These are phyloP conservation scores for Puccinia hordei DNA, from an alignment of 1,284 basidiomycete genomes.

Conservation along the genomic window DNA sequence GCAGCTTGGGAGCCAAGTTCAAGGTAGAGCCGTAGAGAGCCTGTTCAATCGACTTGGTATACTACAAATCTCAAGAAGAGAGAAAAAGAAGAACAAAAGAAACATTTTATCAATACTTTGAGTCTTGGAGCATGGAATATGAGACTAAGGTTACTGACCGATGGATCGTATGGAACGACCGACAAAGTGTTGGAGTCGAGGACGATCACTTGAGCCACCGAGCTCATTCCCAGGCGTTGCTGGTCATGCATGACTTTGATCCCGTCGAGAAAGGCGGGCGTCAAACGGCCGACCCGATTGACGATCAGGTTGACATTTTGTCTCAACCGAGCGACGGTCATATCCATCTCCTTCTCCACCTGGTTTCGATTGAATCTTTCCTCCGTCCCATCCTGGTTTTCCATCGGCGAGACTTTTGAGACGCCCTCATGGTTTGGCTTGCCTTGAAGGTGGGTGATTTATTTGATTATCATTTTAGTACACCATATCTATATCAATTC, in stretches of 20 bases:
- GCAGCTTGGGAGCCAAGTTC: slow-evolving; percentile 35
- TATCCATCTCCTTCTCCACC: slow-evolving; percentile 40
- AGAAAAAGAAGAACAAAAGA: not conserved
- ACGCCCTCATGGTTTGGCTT: not conserved
- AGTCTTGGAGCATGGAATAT: not conserved
- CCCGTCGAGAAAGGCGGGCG: slow-evolving; percentile 34
- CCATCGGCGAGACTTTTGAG: not conserved
- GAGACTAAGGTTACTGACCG: not conserved
- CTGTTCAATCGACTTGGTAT: slow-evolving; percentile 29
- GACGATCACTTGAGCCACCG: slow-evolving; percentile 25
- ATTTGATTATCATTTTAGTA: not conserved
- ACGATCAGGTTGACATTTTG: slow-evolving; percentile 26
- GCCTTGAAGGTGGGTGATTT: not conserved
- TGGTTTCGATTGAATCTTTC: slow-evolving; percentile 19
- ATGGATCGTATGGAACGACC: slow-evolving; percentile 28
- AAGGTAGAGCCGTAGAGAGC: slow-evolving; percentile 27
- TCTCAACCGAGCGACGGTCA: slow-evolving; percentile 6
- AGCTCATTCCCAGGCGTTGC: not conserved
- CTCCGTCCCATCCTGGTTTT: not conserved
- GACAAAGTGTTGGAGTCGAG: slow-evolving; percentile 20
- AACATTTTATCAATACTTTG: not conserved
- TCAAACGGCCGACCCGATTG: slow-evolving; percentile 27
- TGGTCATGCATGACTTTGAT: slow-evolving; percentile 27
- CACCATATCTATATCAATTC: not conserved
- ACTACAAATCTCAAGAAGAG: not conserved